Percentiles rank a stretch among this genome's conserved stretches.
Conservation (phyloP, 768 basidiomycete genomes). For the Xanthoconium stramineum region DNA sequence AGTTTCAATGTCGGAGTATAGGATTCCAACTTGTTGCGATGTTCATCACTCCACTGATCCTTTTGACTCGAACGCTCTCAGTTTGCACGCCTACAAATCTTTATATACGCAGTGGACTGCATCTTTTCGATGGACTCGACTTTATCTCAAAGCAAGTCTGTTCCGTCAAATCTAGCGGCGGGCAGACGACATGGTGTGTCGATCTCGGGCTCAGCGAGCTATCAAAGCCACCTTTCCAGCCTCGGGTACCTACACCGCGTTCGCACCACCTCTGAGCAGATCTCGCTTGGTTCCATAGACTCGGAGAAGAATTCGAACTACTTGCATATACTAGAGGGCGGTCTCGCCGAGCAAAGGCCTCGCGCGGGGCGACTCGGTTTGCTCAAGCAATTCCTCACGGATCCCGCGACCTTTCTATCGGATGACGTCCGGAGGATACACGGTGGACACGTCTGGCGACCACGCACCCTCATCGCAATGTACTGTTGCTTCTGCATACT, state of each 20-base stretch:
- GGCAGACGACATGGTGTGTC: conserved; percentile 19
- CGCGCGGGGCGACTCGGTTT: conserved; percentile 22
- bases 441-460: conserved; percentile 23
- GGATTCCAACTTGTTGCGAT: conserved; percentile 1
- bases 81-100: not conserved
- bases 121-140: conserved; percentile 11
- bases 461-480: conserved; percentile 32
- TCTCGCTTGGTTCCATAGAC: conserved; percentile 3
- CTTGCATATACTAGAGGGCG: conserved; percentile 16
- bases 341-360: conserved; percentile 13
- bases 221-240: conserved; percentile 45
- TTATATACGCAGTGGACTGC: too few relatives aligned
- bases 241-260: conserved; percentile 42
- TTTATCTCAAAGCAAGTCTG: conserved; percentile 26
- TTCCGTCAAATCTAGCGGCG: conserved; percentile 17
- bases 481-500: conserved; percentile 44
- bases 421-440: conserved; percentile 27
- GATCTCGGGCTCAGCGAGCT: conserved; percentile 38
- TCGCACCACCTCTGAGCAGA: conserved; percentile 25
- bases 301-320: conserved; percentile 5
- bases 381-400: conserved; percentile 25
- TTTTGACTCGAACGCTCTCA: not conserved
- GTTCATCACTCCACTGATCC: not conserved
- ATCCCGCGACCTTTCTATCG: conserved; percentile 22
- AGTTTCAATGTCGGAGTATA: not conserved